These are phyloP conservation scores for Abelmoschus esculentus DNA, from an alignment of 345 rosid genomes.

Conservation along the genomic window DNA sequence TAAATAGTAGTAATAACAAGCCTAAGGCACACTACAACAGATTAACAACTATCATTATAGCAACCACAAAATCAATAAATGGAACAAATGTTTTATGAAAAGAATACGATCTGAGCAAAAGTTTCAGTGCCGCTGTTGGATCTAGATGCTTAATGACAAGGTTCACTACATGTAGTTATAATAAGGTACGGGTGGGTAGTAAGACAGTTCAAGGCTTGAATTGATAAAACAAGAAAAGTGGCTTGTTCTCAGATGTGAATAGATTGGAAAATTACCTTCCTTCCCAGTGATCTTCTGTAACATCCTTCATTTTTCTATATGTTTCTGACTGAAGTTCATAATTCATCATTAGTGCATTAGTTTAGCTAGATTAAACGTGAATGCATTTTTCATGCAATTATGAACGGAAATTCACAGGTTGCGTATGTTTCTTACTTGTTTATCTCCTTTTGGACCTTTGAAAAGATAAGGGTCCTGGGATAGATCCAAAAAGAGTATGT, in stretches of 20 bases:
- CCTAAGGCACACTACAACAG: no score
- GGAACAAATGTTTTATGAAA: not conserved
- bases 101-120: not conserved
- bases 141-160: not conserved
- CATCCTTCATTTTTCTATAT: conserved; percentile 74
- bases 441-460: conserved; percentile 87
- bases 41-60: no score
- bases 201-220: not conserved
- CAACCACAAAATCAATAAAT: no score
- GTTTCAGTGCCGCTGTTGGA: not conserved
- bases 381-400: not conserved
- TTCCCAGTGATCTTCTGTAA: conserved; percentile 78
- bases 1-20: no score
- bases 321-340: conserved; percentile 68
- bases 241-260: not conserved
- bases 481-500: conserved; percentile 76
- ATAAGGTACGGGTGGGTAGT: not conserved
- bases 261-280: conserved; percentile 51
- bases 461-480: conserved; percentile 78
- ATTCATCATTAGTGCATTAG: conserved; percentile 9
- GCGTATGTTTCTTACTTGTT: conserved; percentile 44
- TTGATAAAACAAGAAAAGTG: not conserved
- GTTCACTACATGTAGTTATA: not conserved
- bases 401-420: not conserved
- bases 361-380: not conserved